Base-by-base conservation (phyloP, 2,329 filamentous ascomycete genomes). In the Hirsutella rhossiliensis region DNA sequence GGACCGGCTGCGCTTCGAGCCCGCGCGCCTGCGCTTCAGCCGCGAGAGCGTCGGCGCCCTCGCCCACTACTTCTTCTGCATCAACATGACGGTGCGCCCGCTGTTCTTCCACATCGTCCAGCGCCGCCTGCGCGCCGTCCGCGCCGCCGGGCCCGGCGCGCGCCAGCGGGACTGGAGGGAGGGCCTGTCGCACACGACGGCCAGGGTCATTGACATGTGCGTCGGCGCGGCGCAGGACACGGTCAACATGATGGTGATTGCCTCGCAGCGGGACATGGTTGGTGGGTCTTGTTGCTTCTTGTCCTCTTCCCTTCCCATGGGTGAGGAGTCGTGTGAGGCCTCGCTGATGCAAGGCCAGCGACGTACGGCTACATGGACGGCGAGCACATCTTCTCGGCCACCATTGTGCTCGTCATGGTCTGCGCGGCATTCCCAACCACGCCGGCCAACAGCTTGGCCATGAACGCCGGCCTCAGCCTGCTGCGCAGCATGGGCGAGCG, bases 351-450 rank as follows among this genome's bases (percentile, higher is more conserved):
- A n/a, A n/a, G n/a, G n/a, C 23, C 29, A 52, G 70, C 73, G 18
- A 76, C 72, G 0, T 76, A 73, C 50, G 73, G 73, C 20, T 77
- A 74, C 52, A 72, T 76, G 61, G 73, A 77, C 46, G 68, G 70
- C 15, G 73, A 77, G 47, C 73, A 76, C 50, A 65, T 68, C 20
- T 75, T 76, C 50, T 73, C 69, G 0, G 71, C 73, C 1, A 66
- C 71, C 11, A 65, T 76, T 11, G 63, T 76, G 2, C 63, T 77
- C 5, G 68, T 76, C 20, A 73, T 76, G 67, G 68, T 73, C 18
- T 73, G 72, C 52, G 66, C 68, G 11, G 67, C 72, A 2, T 75
- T 77, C 45, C 72, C 72, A 0, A 54, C 59, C 27, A 64, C 68
- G 42, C 52, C 62, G 7, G 54, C 58, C 19, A 71, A 69, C 50